These are phyloP conservation scores for Penicillium occitanis DNA, from an alignment of 2,329 filamentous ascomycete species.

Conservation along the genomic window DNA sequence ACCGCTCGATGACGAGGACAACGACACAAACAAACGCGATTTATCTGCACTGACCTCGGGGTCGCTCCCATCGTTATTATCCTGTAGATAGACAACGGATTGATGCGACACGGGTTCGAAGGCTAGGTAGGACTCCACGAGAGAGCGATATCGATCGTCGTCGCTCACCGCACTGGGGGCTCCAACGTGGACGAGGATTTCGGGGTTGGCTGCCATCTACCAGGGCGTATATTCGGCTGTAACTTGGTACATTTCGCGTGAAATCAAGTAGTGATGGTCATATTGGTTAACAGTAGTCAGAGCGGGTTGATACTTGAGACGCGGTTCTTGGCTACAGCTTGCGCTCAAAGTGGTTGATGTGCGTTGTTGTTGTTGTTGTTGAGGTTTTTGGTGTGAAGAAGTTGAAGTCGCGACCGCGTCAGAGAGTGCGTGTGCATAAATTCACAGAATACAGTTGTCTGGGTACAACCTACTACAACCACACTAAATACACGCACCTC, in stretches of 20 bases:
- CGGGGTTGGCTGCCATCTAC: slow-evolving; percentile 25
- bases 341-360: neutral
- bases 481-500: neutral
- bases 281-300: neutral
- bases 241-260: neutral
- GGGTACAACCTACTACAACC: neutral
- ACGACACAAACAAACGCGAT: slow-evolving; percentile 1
- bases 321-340: neutral
- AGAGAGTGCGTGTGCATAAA: neutral
- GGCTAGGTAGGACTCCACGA: slow-evolving; percentile 38
- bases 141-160: slow-evolving; percentile 41
- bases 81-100: neutral
- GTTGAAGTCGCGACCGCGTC: neutral
- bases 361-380: neutral
- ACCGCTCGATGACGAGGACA: neutral
- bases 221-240: neutral
- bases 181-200: slow-evolving; percentile 46
- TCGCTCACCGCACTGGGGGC: slow-evolving; percentile 39
- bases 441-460: neutral
- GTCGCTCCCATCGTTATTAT: neutral
- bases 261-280: neutral
- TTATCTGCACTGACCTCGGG: slow-evolving; percentile 12
- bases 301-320: neutral
- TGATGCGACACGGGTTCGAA: slow-evolving; percentile 35
- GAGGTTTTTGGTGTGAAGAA: neutral